These are phyloP conservation scores for Hemileccinum impolitum DNA, from an alignment of 768 basidiomycete genomes.

Conservation along the genomic window DNA sequence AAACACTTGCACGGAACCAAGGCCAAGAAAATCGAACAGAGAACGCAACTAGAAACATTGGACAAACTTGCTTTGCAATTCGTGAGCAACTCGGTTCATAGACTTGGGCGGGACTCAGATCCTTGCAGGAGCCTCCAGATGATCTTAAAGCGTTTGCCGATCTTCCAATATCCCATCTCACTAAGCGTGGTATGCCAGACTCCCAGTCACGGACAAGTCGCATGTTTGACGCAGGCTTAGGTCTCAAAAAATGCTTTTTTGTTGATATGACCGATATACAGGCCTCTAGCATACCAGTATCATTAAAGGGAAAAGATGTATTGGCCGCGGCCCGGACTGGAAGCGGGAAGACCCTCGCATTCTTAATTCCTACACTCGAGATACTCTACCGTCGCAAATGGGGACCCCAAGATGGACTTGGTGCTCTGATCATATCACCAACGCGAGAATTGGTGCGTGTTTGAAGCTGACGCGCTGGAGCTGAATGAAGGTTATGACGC, in stretches of 20 bases:
- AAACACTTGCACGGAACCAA: slow-evolving; percentile 24
- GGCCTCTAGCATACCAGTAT: slow-evolving; percentile 52
- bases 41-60: slow-evolving; percentile 48
- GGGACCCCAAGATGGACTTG: slow-evolving; percentile 73
- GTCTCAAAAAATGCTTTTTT: slow-evolving; percentile 84
- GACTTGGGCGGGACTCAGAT: slow-evolving; percentile 11
- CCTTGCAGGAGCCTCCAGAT: slow-evolving; percentile 45
- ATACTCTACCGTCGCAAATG: slow-evolving; percentile 61
- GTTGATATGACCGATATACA: slow-evolving; percentile 85
- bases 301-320: slow-evolving; percentile 62
- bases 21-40: slow-evolving; percentile 43
- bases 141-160: slow-evolving; percentile 58
- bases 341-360: slow-evolving; percentile 73
- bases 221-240: slow-evolving; percentile 35
- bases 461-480: background rate
- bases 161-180: slow-evolving; percentile 73
- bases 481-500: slow-evolving; percentile 3
- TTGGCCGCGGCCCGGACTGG: slow-evolving; percentile 70
- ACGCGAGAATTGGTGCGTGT: slow-evolving; percentile 82
- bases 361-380: slow-evolving; percentile 66
- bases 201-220: background rate
- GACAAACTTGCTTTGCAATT: slow-evolving; percentile 48
- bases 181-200: slow-evolving; percentile 58
- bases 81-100: slow-evolving; percentile 34
- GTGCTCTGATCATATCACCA: slow-evolving; percentile 90